phyloP scores from a whole-genome alignment of 2,329 filamentous ascomycete species.

The Fusarium sterilihyphosum region DNA sequence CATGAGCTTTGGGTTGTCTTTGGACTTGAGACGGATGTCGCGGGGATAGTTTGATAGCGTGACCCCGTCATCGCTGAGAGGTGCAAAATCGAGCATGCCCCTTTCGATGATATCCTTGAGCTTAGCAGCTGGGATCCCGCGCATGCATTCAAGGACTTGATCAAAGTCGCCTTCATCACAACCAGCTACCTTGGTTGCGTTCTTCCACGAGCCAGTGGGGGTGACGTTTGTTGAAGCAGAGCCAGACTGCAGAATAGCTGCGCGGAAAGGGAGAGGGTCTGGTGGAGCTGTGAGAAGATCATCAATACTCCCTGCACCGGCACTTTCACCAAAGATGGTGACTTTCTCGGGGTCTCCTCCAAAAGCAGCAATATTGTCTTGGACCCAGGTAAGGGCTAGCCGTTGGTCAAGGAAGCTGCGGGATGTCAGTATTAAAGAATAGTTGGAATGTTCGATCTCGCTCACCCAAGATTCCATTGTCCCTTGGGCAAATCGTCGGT shows the following conservation, averaged over 20 bases:
- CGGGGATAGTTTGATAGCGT: slow-evolving; percentile 36
- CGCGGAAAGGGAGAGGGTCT: slow-evolving; percentile 42
- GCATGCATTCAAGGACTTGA: slow-evolving; percentile 37
- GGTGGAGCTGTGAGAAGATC: slow-evolving; percentile 41
- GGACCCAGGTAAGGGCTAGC: slow-evolving; percentile 60
- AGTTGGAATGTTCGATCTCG: accelerated
- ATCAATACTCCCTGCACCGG: slow-evolving; percentile 66
- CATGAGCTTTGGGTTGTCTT: background rate
- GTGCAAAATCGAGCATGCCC: slow-evolving; percentile 31
- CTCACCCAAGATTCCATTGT: slow-evolving; percentile 40
- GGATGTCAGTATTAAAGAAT: accelerated
- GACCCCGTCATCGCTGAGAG: slow-evolving; percentile 33
- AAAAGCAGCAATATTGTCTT: slow-evolving; percentile 59
- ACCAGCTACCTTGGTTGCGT: background rate
- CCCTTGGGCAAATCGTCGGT: slow-evolving; percentile 34
- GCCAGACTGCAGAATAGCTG: slow-evolving; percentile 43
- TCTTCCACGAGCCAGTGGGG: slow-evolving; percentile 25
- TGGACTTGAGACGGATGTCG: slow-evolving; percentile 19
- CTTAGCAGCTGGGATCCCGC: slow-evolving; percentile 21
- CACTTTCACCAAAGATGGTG: slow-evolving; percentile 63
- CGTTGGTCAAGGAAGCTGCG: slow-evolving; percentile 50
- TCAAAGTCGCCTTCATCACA: slow-evolving; percentile 12
- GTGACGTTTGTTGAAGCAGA: slow-evolving; percentile 11
- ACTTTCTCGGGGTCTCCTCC: slow-evolving; percentile 58
- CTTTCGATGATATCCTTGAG: slow-evolving; percentile 32